Base-by-base conservation (phyloP, 2,329 filamentous ascomycete species). In the Claviceps pazoutovae region DNA sequence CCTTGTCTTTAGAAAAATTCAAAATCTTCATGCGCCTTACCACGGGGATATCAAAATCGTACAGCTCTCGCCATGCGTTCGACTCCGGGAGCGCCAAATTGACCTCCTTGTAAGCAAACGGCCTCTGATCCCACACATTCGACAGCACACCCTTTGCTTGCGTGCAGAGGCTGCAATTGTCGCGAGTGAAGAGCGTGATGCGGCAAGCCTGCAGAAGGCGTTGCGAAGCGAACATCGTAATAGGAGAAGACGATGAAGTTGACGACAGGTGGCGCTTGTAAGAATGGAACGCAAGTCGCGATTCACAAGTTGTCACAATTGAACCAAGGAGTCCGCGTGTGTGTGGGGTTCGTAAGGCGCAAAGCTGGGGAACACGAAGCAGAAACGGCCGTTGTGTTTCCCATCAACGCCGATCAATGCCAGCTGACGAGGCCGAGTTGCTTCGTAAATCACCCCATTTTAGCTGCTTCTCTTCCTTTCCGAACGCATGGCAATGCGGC, bases 11-110 rank as follows among this genome's bases (percentile, higher is more conserved):
- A 16, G 16, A n/a, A 2, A 34, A 2, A 17, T 11, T n/a, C 9
- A 34, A 26, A 4, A 17, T 3, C n/a, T 37, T 26, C 17, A 11
- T n/a, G 34, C 36, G 38, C 5, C 37, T 61, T 71, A 90, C 86
- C 61, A 90, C 86, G 0, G 86, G 86, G 7, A 87, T 86, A 58
- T 91, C 86, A 63, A 89, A 87, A 53, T 89, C 86, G 62, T 91
- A 91, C 1, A 88, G 61, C 48, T 82, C 74, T 60, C 78, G 81
- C 86, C 86, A 91, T 23, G 71, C 68, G 55, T 79, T 76, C 16
- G 75, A 74, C 26, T 80, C 76, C 0, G 76, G 72, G 48, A 76
- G 74, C 68, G 86, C 79, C 41, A 89, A 79, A 62, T 89, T 80
- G 48, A 90, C 72, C 64, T 89, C 84, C 7, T 73, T 71, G 65